A percentile compares a stretch with the other conserved stretches of the same genome.
Evolutionary conservation across 1,284 basidiomycete species (phyloP).

Genomic region (Ceratobasidium sp.): DNA sequence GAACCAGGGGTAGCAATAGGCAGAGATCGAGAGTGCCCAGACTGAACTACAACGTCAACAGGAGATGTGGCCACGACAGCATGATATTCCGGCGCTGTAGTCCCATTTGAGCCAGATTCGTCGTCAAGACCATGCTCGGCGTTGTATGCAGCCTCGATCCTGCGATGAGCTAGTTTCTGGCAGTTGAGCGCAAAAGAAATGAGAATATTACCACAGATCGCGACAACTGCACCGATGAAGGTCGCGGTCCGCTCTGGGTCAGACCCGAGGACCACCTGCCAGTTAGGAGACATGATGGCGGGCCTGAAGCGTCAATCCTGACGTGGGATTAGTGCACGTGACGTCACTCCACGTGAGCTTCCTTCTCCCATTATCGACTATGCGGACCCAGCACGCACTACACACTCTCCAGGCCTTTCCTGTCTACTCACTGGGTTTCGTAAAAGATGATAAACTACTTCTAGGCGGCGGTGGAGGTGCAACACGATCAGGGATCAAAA

Average conservation of each 20-base stretch:
- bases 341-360: slow-evolving; percentile 9
- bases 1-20: slow-evolving; percentile 4
- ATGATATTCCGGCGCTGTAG: slow-evolving; percentile 35
- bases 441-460: slow-evolving; percentile 73
- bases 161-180: slow-evolving; percentile 89
- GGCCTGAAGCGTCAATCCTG: not conserved
- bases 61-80: slow-evolving; percentile 2
- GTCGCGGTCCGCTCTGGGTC: slow-evolving; percentile 53
- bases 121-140: slow-evolving; percentile 30
- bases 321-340: slow-evolving; percentile 14
- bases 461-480: slow-evolving; percentile 90
- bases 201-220: slow-evolving; percentile 84
- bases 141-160: slow-evolving; percentile 56
- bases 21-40: slow-evolving; percentile 18
- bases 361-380: slow-evolving; percentile 50
- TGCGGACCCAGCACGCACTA: slow-evolving; percentile 80
- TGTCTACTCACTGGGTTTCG: slow-evolving; percentile 86
- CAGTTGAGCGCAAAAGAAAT: slow-evolving; percentile 90
- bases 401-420: slow-evolving; percentile 81
- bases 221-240: slow-evolving; percentile 82
- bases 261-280: slow-evolving; percentile 37
- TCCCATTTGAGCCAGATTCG: slow-evolving; percentile 40
- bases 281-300: slow-evolving; percentile 11
- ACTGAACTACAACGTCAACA: not conserved
- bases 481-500: slow-evolving; percentile 84